Conservation (phyloP, 106 monocot genomes). For the Dioscorea zingiberensis region DNA sequence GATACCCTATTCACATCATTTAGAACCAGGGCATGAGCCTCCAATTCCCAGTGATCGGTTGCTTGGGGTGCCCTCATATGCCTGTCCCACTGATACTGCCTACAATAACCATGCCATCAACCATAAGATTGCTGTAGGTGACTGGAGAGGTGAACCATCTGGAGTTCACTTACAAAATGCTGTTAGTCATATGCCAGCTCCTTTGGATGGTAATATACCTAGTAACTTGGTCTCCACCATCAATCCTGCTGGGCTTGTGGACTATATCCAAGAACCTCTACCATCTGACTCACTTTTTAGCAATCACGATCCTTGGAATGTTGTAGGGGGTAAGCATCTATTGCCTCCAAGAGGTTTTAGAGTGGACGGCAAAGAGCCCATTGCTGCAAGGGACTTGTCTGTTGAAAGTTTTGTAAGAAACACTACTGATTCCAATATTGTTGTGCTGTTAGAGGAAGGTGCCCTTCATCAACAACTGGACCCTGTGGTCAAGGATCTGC, state of each 20-base stretch:
- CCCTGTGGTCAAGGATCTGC: constrained; percentile 10
- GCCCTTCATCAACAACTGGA: constrained; percentile 14
- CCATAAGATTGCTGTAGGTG: constrained; percentile 6
- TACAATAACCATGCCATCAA: constrained; percentile 6
- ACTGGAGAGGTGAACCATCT: constrained; percentile 18
- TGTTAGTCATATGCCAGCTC: constrained; percentile 14
- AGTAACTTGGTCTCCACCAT: not conserved
- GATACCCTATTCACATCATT: constrained; percentile 12
- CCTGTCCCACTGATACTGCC: constrained; percentile 15
- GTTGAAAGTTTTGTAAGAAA: constrained; percentile 15
- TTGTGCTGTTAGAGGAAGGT: constrained; percentile 28
- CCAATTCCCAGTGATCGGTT: constrained; percentile 11
- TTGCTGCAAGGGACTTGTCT: constrained; percentile 15
- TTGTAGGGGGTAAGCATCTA: constrained; percentile 18
- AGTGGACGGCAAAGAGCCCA: constrained; percentile 26
- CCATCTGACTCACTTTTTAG: constrained; percentile 25
- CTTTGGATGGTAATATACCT: constrained; percentile 13
- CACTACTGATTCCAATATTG: constrained; percentile 18
- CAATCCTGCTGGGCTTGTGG: constrained; percentile 7
- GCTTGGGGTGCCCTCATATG: constrained; percentile 7
- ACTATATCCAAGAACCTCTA: constrained; percentile 21
- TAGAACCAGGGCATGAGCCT: constrained; percentile 19
- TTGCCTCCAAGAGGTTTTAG: constrained; percentile 22
- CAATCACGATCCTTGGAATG: constrained; percentile 37
- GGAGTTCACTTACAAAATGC: constrained; percentile 9